Evolutionary conservation across 441 rosid genomes (phyloP).

Genomic region (Eutrema salsugineum): DNA sequence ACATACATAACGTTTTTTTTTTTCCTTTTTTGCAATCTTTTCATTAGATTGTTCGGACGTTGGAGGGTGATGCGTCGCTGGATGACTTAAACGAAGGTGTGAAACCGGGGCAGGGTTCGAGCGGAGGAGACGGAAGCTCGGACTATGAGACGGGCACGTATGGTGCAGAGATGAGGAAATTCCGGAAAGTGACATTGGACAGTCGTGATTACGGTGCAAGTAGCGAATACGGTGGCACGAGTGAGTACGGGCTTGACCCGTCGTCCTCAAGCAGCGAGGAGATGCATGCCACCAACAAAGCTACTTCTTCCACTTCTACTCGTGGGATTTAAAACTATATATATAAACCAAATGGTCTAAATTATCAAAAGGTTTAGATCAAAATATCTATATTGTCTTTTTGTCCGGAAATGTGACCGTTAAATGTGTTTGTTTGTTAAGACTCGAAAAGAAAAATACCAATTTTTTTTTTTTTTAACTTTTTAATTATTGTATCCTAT

Average conservation of each 20-base stretch:
- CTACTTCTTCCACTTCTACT: neutral
- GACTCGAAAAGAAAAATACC: neutral
- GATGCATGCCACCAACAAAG: constrained; percentile 2
- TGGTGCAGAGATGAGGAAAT: constrained; percentile 43
- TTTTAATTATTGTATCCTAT: neutral
- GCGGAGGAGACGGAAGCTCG: constrained; percentile 33
- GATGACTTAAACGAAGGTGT: constrained; percentile 58
- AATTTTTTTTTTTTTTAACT: neutral
- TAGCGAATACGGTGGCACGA: constrained; percentile 56
- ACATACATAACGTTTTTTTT: neutral
- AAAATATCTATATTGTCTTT: neutral
- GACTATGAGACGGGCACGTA: constrained; percentile 39
- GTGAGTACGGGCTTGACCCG: constrained; percentile 66
- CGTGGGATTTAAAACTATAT: neutral
- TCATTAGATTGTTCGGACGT: constrained; percentile 65
- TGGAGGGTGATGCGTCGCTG: constrained; percentile 63
- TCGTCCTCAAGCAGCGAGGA: constrained; percentile 59
- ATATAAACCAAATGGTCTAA: neutral
- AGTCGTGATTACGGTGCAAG: constrained; percentile 41
- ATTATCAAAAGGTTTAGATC: neutral
- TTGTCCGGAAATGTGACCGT: neutral
- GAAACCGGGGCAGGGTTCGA: constrained; percentile 31
- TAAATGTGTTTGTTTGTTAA: constrained; percentile 3
- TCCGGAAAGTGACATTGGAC: constrained; percentile 40
- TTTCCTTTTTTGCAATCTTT: neutral